Percentiles rank a stretch among this genome's conserved stretches.
Conservation (phyloP, 345 rosid species). For the Noccaea bulbosa region DNA sequence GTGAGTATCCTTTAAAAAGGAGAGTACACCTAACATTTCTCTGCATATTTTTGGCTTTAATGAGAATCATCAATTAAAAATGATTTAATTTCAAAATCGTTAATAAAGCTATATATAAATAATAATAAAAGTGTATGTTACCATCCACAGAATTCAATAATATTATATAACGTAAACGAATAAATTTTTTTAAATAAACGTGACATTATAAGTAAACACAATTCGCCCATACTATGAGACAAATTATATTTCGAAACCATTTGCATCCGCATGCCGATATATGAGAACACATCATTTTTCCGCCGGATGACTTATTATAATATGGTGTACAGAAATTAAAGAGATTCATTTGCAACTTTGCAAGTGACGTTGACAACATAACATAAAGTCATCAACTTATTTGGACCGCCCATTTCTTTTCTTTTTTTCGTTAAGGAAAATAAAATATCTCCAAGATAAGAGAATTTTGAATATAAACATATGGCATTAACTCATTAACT, state of each 20-base stretch:
- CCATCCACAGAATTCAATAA: no score
- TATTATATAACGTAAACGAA: no score
- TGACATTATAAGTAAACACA: no score
- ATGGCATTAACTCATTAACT: neutral
- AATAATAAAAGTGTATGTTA: no score
- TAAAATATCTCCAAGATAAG: neutral
- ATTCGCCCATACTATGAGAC: no score
- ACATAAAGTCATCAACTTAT: neutral
- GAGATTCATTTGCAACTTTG: neutral
- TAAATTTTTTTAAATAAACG: no score
- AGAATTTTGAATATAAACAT: no score
- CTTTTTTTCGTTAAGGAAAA: neutral
- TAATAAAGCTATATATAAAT: neutral
- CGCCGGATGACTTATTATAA: neutral
- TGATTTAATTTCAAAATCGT: neutral
- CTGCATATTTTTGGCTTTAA: no score
- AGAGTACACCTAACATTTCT: neutral
- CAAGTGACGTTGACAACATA: neutral
- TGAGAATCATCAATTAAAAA: neutral
- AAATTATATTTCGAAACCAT: no score
- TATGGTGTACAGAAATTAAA: neutral
- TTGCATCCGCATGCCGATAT: neutral
- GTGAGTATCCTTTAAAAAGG: neutral
- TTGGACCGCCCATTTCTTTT: neutral
- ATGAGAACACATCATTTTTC: neutral